Evolutionary conservation across 2,329 filamentous ascomycete genomes (phyloP).

Genomic region (Penicillium hordei): DNA sequence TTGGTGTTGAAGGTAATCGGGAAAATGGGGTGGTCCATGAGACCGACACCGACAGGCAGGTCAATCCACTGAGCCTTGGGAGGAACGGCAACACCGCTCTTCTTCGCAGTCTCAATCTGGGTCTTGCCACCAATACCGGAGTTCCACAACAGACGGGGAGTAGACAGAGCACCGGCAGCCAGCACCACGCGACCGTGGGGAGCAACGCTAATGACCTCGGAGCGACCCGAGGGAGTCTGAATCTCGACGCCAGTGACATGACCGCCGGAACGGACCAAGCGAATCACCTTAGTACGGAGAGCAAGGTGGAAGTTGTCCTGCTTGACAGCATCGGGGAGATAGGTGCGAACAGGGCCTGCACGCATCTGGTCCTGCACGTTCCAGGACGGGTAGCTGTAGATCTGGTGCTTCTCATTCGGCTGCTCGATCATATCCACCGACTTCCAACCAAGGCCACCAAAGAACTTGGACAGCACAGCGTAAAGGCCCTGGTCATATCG

Average conservation of each 20-base stretch:
- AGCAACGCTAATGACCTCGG: conserved; percentile 65
- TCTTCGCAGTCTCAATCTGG: conserved; percentile 48
- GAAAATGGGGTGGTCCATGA: conserved; percentile 46
- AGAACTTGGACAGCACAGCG: conserved; percentile 59
- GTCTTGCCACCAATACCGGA: conserved; percentile 65
- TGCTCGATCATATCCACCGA: conserved; percentile 60
- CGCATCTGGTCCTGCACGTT: conserved; percentile 68
- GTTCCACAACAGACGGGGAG: conserved; percentile 66
- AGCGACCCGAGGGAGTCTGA: conserved; percentile 27
- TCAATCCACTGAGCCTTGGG: conserved; percentile 50
- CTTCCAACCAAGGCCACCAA: conserved; percentile 62
- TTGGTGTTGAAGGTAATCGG: conserved; percentile 20
- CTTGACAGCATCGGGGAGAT: conserved; percentile 61
- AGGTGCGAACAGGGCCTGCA: conserved; percentile 69
- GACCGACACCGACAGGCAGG: conserved; percentile 52
- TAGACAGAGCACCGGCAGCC: conserved; percentile 68
- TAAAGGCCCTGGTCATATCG: conserved; percentile 68
- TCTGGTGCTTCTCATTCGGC: conserved; percentile 64
- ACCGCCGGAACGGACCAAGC: conserved; percentile 63
- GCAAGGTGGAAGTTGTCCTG: conserved; percentile 67
- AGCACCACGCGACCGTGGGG: conserved; percentile 65
- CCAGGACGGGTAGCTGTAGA: conserved; percentile 63
- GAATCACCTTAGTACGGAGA: conserved; percentile 65
- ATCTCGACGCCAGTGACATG: conserved; percentile 56
- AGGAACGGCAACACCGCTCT: conserved; percentile 44